Base-by-base conservation (phyloP, 1,139 yeast species). In the Blastobotrys apis region DNA sequence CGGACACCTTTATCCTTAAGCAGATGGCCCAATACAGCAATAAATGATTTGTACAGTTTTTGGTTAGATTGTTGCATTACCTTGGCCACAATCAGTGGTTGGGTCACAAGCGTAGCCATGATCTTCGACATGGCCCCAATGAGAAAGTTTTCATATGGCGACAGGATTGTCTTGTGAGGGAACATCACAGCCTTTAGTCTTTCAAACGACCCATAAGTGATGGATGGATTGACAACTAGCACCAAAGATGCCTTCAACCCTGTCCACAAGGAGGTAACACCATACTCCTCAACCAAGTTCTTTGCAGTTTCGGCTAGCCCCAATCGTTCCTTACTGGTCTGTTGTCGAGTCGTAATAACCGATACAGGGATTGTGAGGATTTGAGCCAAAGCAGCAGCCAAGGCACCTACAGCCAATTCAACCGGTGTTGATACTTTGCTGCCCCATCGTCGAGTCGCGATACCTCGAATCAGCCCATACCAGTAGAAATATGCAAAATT, bases 371-470 rank as follows among this genome's bases (percentile, higher is more conserved):
- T 81, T 23, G 94, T 85, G 63, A 85, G 81, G 49, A 85, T 55
- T 64, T 86, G 95, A 4, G 94, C 86, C 34, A 85, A 71, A 0
- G 94, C 87, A 5, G 94, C 95, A 2, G 95, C 94, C 44, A 80
- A 65, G 1, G 94, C 88, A 1, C 95, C 95, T 39, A 87, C 70
- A n/a, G 77, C 65, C 52, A 86, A 74, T 63, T 87, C 95, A 51
- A 78, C 78, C 1, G 79, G 69, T 1, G 94, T 84, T 38, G 77
- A 71, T 16, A 55, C 78, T 64, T 33, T 53, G 2, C 49, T 48
- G 5, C 53, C 50, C 37, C 49, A 49, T 48, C 72, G 67, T 17
- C 72, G 66, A 52, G 75, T 63, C 60, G 82, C 83, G 19, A 76
- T 65, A 47, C 77, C 73, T 52, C 86, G 77, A 22, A 85, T 81